Evolutionary conservation across 176 grass and related monocot species (phyloP), one percentile per base, ranked within the genome.

Genomic region (Cenchrus americanus): DNA sequence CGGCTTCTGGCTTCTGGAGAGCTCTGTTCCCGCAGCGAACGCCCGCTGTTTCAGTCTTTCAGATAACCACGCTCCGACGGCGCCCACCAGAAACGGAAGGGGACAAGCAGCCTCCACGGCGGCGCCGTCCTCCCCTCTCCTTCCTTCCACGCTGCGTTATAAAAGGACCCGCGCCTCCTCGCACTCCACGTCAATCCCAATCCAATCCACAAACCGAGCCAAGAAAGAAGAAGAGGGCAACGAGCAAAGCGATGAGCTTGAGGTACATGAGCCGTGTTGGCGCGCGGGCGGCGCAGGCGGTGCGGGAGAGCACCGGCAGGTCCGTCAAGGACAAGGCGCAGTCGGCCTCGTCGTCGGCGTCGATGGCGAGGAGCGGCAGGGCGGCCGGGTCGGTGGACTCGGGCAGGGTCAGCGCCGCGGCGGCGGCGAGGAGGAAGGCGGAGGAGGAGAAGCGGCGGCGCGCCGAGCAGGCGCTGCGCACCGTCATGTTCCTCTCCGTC

Each of bases 401-500:
- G 10, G 79, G 82, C 1, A 88, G 87, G 71, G 47, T 5, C 17
- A 54, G 64, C 62, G 76, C 92, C 14, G 15, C 59, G 8, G 63
- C 73, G 2, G 32, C 58, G 65, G 74, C 89, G 9, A 49, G 41
- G 47, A 81, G 40, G 55, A 64, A 72, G 14, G 89, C 87, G 42
- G 82, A 73, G 69, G 88, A 90, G 69, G 92, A 89, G 57, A 91
- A 81, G 88, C 81, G 84, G 74, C 87, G 82, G 67, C 66, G 55
- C 0, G 85, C 88, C 1, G 92, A 91, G 91, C 87, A 90, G 62
- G 64, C 82, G 73, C 91, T 98, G 5, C 93, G 96, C 78, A 98
- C 86, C 66, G 64, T 98, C 78, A 93, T 95, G 92, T 98, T 88
- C 84, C 82, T 98, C 71, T 90, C 87, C 79, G 62, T 87, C 67